Base-by-base conservation (phyloP, 768 basidiomycete genomes). In the Rickenella mellea region DNA sequence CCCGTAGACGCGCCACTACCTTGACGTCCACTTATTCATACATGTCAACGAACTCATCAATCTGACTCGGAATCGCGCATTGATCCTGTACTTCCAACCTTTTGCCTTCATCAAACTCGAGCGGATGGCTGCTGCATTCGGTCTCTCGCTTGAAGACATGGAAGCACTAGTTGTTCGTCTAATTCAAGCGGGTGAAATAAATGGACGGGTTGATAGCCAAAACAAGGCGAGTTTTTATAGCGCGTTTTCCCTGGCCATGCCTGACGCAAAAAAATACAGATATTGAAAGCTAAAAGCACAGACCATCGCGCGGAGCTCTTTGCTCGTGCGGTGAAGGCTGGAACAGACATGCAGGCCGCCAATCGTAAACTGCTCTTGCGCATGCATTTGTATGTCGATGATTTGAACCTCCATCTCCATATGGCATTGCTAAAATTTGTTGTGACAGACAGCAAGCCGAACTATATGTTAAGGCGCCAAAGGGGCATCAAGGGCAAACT, bases 41-140 rank as follows among this genome's bases (percentile, higher is more conserved):
- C 91, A 96, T 54, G 70, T 90, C 28, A 50, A 62, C 40, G 71
- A 71, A 9, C 67, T 98, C 37, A 74, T 75, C 27, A 70, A 69
- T 51, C 67, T 76, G 24, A 83, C 97, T 60, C 78, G 77, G 29
- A 78, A 83, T 50, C 79, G 78, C 45, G 82, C 89, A 0, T 69
- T 97, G 38, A 67, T 76, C n/a, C 74, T 90, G 37, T 97, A 93
- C 63, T 91, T 96, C 68, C 75, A 80, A 51, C 93, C 93, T 0
- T 98, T 92, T 60, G 72, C 83, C 21, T 78, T 85, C 7, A 88
- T 96, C 56, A 71, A 78, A 31, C 72, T 97, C 22, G 79, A 82
- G 31, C 74, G 83, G 27, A 93, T 96, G 88, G 80, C 83, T 27
- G 58, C 63, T 2, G 89, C 91, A 8, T 94, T 97, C 53, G 92